phyloP scores from a whole-genome alignment of 257 asterid genomes.

The Echium plantagineum region DNA sequence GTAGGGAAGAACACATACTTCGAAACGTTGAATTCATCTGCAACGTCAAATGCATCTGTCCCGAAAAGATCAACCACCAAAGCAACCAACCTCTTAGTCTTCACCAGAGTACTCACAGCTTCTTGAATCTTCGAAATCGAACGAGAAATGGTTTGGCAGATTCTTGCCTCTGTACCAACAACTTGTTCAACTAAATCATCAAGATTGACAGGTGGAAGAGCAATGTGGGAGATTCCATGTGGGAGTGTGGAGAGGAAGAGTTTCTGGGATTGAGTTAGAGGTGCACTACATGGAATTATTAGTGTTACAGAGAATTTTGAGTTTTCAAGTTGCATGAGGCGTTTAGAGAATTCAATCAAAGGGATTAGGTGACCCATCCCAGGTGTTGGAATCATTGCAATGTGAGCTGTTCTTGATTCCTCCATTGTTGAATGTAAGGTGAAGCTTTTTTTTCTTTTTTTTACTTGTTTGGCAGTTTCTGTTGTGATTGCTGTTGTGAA shows the following conservation, averaged over 20 bases:
- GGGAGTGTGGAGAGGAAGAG: neutral
- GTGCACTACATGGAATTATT: slow-evolving; percentile 47
- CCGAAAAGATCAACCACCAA: slow-evolving; percentile 25
- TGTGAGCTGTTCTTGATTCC: slow-evolving; percentile 23
- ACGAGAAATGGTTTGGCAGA: neutral
- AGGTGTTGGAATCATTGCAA: slow-evolving; percentile 54
- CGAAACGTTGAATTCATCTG: slow-evolving; percentile 13
- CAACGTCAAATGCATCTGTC: slow-evolving; percentile 14
- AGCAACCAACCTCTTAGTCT: slow-evolving; percentile 2
- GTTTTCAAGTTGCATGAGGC: slow-evolving; percentile 26
- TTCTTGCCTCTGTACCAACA: slow-evolving; percentile 1
- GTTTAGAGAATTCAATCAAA: slow-evolving; percentile 43
- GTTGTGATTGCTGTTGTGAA: too few species aligned
- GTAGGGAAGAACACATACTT: slow-evolving; percentile 14
- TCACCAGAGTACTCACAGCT: neutral
- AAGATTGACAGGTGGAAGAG: slow-evolving; percentile 13
- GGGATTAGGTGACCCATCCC: slow-evolving; percentile 93
- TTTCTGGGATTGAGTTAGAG: slow-evolving; percentile 33
- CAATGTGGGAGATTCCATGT: slow-evolving; percentile 1
- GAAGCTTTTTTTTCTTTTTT: neutral
- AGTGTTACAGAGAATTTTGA: slow-evolving; percentile 37
- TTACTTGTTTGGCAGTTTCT: too few species aligned
- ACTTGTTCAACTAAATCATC: slow-evolving; percentile 7
- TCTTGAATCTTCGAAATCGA: slow-evolving; percentile 10
- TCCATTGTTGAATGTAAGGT: neutral